These are phyloP conservation scores for Penicilliopsis zonata DNA, from an alignment of 495 filamentous ascomycete species.

Conservation along the genomic window DNA sequence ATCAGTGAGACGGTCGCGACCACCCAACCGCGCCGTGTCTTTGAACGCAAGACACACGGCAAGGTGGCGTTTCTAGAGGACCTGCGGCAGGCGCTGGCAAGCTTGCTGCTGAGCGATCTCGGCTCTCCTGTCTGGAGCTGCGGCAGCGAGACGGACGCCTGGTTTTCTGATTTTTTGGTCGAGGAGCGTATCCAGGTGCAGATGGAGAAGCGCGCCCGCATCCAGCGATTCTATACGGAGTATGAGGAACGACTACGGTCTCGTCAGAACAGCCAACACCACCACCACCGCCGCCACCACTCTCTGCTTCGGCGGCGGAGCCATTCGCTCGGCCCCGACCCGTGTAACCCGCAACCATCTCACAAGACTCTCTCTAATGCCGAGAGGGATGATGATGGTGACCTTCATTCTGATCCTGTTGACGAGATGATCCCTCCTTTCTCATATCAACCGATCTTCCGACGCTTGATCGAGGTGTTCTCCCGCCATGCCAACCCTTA, in stretches of 20 bases:
- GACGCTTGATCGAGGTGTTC: conserved; percentile 70
- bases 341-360: too few species aligned
- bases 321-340: conserved; percentile 17
- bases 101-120: conserved; percentile 80
- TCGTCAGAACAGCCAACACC: conserved; percentile 14
- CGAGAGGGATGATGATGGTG: background rate
- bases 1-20: conserved; percentile 25
- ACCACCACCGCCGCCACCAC: conserved; percentile 11
- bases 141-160: conserved; percentile 84
- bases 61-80: conserved; percentile 60
- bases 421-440: conserved; percentile 32
- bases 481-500: conserved; percentile 84
- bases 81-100: conserved; percentile 67
- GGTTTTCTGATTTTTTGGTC: conserved; percentile 66
- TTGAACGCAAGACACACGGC: conserved; percentile 31
- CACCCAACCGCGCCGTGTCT: conserved; percentile 18
- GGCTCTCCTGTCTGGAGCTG: conserved; percentile 72
- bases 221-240: conserved; percentile 32
- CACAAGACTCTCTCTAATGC: background rate
- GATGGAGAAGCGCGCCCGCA: conserved; percentile 48
- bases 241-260: conserved; percentile 23
- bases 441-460: conserved; percentile 64
- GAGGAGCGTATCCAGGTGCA: conserved; percentile 67
- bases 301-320: conserved; percentile 17
- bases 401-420: background rate